These are phyloP conservation scores for Hypoxylon sp. DNA, from an alignment of 2,329 filamentous ascomycete genomes.

Conservation along the genomic window DNA sequence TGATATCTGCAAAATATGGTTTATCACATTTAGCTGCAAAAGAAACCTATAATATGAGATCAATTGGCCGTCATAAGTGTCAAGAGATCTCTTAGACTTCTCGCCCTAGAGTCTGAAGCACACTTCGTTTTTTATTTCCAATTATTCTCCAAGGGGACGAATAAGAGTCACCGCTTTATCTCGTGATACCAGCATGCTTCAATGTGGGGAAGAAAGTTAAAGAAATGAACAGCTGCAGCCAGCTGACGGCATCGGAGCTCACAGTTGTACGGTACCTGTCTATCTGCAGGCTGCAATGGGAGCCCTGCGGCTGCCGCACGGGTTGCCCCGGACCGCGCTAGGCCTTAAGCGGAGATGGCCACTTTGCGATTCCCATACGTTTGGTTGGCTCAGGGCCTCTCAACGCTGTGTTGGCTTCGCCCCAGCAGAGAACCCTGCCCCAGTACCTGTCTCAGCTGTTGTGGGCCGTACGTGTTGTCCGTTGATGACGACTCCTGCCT, in stretches of 20 bases:
- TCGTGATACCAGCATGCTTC: constrained; percentile 20
- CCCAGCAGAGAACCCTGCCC: constrained; percentile 24
- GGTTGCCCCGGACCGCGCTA: constrained; percentile 37
- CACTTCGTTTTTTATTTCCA: background rate
- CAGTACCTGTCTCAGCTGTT: constrained; percentile 33
- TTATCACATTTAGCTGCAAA: background rate
- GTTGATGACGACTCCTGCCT: constrained; percentile 37
- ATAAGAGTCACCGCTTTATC: constrained; percentile 29
- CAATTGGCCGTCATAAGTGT: background rate
- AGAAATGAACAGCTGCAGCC: constrained; percentile 14
- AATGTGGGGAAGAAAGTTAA: constrained; percentile 15
- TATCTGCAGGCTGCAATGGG: constrained; percentile 23
- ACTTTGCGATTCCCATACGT: constrained; percentile 16
- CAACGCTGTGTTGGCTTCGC: constrained; percentile 32
- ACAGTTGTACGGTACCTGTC: constrained; percentile 33
- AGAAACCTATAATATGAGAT: background rate
- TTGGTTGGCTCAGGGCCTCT: constrained; percentile 17
- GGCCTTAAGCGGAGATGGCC: constrained; percentile 14
- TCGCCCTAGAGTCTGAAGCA: background rate
- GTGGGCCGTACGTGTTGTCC: constrained; percentile 28
- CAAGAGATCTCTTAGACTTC: background rate
- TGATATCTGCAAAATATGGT: background rate
- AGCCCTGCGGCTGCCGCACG: constrained; percentile 24
- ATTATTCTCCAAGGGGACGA: constrained; percentile 4
- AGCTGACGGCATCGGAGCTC: constrained; percentile 13